Conservation (phyloP, 2,329 filamentous ascomycete genomes). For the Orbilia javanica region DNA sequence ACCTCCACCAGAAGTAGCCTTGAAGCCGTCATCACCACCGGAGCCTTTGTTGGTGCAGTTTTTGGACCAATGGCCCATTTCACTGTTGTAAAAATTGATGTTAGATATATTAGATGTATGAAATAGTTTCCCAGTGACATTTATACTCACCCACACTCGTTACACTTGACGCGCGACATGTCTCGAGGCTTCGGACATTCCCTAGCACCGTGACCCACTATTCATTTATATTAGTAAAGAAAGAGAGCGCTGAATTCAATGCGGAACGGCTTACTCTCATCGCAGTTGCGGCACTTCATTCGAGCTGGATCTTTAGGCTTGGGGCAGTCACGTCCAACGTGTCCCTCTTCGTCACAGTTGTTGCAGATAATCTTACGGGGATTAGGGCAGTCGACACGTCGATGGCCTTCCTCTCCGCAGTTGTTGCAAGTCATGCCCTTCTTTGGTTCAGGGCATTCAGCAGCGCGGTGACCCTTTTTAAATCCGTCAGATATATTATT, state of each 20-base stretch:
- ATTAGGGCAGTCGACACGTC: slow-evolving; percentile 63
- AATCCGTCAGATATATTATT: neutral
- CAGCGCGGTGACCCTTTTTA: slow-evolving; percentile 42
- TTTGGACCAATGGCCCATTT: slow-evolving; percentile 45
- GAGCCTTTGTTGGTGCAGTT: slow-evolving; percentile 44
- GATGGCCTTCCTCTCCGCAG: slow-evolving; percentile 65
- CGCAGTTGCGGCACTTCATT: slow-evolving; percentile 73
- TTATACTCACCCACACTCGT: slow-evolving; percentile 48
- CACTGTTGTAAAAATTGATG: slow-evolving; percentile 3
- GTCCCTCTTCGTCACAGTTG: slow-evolving; percentile 76
- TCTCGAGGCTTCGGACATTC: slow-evolving; percentile 63
- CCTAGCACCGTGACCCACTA: slow-evolving; percentile 65
- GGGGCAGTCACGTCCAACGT: slow-evolving; percentile 71
- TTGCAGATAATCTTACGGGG: slow-evolving; percentile 67
- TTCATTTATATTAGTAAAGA: slow-evolving; percentile 44
- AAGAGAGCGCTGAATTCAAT: neutral
- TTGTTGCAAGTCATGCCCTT: slow-evolving; percentile 65
- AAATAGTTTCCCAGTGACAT: neutral
- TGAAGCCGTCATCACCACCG: slow-evolving; percentile 32
- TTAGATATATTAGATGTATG: neutral
- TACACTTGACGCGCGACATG: slow-evolving; percentile 42
- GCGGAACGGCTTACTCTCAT: slow-evolving; percentile 64
- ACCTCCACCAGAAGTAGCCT: slow-evolving; percentile 42
- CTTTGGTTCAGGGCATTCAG: slow-evolving; percentile 45
- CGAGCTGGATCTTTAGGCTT: slow-evolving; percentile 72